Conservation (phyloP, 73 alveolate species). For the Effrenium voratum region DNA sequence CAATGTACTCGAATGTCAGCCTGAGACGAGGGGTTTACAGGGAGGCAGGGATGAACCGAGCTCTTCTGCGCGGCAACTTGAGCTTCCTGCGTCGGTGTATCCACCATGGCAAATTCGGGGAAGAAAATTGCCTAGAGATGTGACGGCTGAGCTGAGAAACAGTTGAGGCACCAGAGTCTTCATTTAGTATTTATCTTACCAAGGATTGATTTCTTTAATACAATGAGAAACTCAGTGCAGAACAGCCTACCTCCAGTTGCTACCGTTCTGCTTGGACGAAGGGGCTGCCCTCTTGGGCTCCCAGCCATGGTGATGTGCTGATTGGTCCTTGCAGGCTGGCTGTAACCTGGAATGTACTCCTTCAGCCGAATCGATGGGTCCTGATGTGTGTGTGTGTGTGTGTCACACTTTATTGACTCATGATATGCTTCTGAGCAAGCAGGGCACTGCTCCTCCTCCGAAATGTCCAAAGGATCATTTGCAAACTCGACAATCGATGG, state of each 20-base stretch:
- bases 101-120: slow-evolving; percentile 62
- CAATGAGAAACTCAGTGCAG: too few relatives aligned
- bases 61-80: not conserved
- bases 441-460: slow-evolving; percentile 31
- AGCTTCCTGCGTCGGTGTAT: slow-evolving; percentile 23
- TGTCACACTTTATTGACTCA: too few relatives aligned
- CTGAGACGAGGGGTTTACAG: not conserved
- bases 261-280: not conserved
- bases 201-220: too few relatives aligned
- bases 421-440: too few relatives aligned
- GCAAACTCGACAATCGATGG: slow-evolving; percentile 79
- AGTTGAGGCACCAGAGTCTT: too few relatives aligned
- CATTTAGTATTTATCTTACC: too few relatives aligned
- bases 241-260: not conserved
- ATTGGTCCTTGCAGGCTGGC: slow-evolving; percentile 45
- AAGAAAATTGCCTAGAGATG: slow-evolving; percentile 71
- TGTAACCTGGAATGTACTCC: slow-evolving; percentile 41
- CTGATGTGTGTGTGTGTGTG: not conserved
- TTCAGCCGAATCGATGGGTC: slow-evolving; percentile 46
- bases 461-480: slow-evolving; percentile 77
- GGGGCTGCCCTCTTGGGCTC: too few relatives aligned
- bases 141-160: too few relatives aligned
- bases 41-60: too few relatives aligned
- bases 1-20: slow-evolving; percentile 62
- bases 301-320: slow-evolving; percentile 79